phyloP scores from a whole-genome alignment of 2,329 filamentous ascomycete genomes.

The Epichloe scottii region DNA sequence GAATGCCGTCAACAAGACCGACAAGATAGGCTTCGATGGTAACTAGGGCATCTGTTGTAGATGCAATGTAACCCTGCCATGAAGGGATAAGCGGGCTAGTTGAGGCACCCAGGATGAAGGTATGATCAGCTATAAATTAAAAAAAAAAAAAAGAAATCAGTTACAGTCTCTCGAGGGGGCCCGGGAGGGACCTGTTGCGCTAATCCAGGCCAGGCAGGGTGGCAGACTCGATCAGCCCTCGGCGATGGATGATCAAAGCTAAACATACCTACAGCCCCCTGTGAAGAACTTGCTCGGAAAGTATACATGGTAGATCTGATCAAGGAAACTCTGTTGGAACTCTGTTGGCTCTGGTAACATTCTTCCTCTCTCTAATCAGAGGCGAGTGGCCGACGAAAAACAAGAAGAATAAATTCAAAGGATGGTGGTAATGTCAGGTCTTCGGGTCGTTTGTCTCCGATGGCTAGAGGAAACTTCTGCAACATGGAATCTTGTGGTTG shows the following conservation, averaged over 20 bases:
- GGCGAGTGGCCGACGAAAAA: not conserved
- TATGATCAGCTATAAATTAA: constrained; percentile 2
- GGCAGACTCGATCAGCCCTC: too few relatives aligned
- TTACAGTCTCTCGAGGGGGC: not conserved
- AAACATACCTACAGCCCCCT: not conserved
- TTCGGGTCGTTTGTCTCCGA: not conserved
- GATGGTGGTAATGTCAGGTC: not conserved
- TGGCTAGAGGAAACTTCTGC: not conserved
- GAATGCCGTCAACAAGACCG: constrained; percentile 59
- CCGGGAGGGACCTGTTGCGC: not conserved
- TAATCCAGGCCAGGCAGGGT: too few relatives aligned
- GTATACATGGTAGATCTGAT: not conserved
- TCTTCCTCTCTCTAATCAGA: not conserved
- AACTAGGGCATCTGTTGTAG: constrained; percentile 61
- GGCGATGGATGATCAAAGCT: not conserved
- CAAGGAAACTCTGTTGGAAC: not conserved
- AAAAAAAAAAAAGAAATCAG: not conserved
- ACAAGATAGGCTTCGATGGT: constrained; percentile 70
- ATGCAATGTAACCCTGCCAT: constrained; percentile 51
- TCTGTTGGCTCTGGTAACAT: not conserved
- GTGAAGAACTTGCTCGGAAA: constrained; percentile 1
- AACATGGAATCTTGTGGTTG: not conserved
- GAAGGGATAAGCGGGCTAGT: constrained; percentile 41
- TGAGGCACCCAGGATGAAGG: constrained; percentile 2
- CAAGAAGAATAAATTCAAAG: not conserved